Conservation (phyloP, 2,329 filamentous ascomycete genomes). For the Epichloe bromicola region DNA sequence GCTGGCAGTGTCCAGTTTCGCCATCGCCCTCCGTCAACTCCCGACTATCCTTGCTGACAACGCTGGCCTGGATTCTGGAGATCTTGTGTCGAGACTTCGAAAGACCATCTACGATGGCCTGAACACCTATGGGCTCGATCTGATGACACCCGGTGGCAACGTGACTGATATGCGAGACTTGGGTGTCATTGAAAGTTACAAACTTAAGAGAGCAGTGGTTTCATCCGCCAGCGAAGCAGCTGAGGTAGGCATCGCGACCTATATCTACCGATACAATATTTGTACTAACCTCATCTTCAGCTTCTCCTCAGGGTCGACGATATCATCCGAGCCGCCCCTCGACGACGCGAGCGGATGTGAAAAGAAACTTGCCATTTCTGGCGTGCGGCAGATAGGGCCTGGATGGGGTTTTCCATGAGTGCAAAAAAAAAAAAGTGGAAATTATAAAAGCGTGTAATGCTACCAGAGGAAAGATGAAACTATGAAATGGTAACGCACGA, state of each 20-base stretch:
- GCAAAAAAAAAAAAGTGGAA: background rate
- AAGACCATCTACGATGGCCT: constrained; percentile 93
- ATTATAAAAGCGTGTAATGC: constrained; percentile 18
- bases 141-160: constrained; percentile 78
- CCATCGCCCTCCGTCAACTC: constrained; percentile 77
- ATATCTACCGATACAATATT: background rate
- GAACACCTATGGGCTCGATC: constrained; percentile 80
- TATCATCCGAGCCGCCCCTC: constrained; percentile 87
- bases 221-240: constrained; percentile 92
- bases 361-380: constrained; percentile 1
- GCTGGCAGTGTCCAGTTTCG: constrained; percentile 81
- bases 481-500: constrained; percentile 12
- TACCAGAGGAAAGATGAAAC: constrained; percentile 22
- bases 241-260: constrained; percentile 53
- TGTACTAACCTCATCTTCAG: constrained; percentile 26
- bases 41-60: constrained; percentile 97
- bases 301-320: constrained; percentile 90
- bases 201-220: constrained; percentile 96
- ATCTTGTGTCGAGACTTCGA: constrained; percentile 79
- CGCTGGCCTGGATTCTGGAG: constrained; percentile 87
- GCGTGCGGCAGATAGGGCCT: background rate
- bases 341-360: constrained; percentile 33
- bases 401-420: background rate
- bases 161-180: constrained; percentile 92
- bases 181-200: constrained; percentile 95